Base-by-base conservation (phyloP, 2,329 filamentous ascomycete species). In the Verticillium zaregamsianum region DNA sequence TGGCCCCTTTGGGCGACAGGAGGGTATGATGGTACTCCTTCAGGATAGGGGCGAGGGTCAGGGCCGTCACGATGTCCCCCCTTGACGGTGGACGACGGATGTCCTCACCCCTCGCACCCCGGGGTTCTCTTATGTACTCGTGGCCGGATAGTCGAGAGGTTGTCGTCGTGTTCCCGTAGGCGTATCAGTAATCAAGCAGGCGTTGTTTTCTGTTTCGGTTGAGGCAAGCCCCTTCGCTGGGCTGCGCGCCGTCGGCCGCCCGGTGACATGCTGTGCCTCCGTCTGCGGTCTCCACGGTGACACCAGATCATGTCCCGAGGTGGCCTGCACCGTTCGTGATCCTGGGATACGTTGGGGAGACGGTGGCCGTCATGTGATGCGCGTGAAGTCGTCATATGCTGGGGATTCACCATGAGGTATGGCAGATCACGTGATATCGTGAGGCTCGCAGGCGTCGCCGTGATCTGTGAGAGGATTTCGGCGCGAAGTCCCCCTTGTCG, bases 1-100 rank as follows among this genome's bases (percentile, higher is more conserved):
- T 74, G 67, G 67, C 72, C 73, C 66, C 66, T 71, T 73, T 58
- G 65, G 69, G 72, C 69, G 64, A 32, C 11, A 23, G 54, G 25
- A 55, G 54, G 57, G 59, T 63, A 63, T 66, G 59, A 70, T 68
- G 64, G 64, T 68, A 69, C 73, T 74, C 67, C 65, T 71, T 75
- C 65, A 60, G 71, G 69, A 66, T 69, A 69, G 62, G 63, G 65
- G 45, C 12, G 45, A 49, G 20, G 20, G 20, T 23, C 7, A 1
- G 20, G 20, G 12, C 45, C 45, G n/a, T n/a, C 45, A 25, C 25
- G 45, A 25, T 14, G n/a, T 49, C 4, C 20, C 45, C 45, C 9
- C n/a, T 2, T 35, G 62, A 63, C 55, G 57, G 58, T 58, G 55
- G 28, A 25, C 5, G 14, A 23, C 17, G 7, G 25, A 12, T 31